phyloP scores from a whole-genome alignment of 345 rosid genomes.

The Hibiscus mutabilis region DNA sequence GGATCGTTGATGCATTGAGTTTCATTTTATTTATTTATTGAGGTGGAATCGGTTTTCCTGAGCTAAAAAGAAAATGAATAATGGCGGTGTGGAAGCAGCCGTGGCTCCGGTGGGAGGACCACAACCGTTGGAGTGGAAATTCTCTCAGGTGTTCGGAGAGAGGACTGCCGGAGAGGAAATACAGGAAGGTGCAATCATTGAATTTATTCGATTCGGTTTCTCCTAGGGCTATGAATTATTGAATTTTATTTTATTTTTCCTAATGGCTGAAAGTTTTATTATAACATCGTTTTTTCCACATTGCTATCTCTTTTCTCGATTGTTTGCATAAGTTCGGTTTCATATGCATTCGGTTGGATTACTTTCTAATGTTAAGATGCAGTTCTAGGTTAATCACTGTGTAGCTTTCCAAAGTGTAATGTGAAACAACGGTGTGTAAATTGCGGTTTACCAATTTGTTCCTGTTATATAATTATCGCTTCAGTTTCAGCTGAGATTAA shows the following conservation, averaged over 20 bases:
- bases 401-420: background rate
- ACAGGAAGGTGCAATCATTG: conserved; percentile 51
- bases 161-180: conserved; percentile 91
- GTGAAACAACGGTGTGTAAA: background rate
- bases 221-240: background rate
- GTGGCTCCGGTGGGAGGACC: conserved; percentile 42
- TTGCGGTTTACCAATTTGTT: background rate
- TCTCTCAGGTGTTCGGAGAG: conserved; percentile 93
- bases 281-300: background rate
- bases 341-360: conserved; percentile 4
- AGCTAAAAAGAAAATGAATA: conserved; percentile 6
- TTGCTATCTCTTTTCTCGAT: background rate
- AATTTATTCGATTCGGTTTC: conserved; percentile 12
- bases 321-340: conserved; percentile 34
- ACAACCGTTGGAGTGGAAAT: conserved; percentile 75
- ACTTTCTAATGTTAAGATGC: background rate
- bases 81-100: conserved; percentile 54
- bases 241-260: background rate
- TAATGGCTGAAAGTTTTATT: background rate
- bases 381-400: background rate
- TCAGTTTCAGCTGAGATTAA: background rate
- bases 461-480: background rate
- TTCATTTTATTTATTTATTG: background rate
- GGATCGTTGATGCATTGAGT: conserved; percentile 5
- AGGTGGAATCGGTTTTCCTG: background rate